Base-by-base conservation (phyloP, 2,329 filamentous ascomycete species). In the Aureobasidium subglaciale region DNA sequence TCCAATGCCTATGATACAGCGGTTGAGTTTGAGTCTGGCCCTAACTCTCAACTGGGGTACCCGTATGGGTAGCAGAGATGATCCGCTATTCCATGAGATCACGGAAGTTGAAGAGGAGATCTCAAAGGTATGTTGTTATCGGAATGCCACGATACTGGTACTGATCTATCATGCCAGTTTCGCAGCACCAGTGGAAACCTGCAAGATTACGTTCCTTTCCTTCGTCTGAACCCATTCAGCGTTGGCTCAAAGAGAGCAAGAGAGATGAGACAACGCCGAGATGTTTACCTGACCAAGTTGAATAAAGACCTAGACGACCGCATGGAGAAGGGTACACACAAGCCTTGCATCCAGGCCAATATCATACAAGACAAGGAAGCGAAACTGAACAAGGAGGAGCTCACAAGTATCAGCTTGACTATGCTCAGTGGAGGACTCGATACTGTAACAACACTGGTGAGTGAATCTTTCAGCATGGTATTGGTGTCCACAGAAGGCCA, bases 351-450 rank as follows among this genome's bases (percentile, higher is more conserved):
- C 40, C 83, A 86, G 59, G 82, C 81, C 4, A 86, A 85, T 59
- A 78, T 86, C 29, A 84, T 86, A 58, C 70, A 79, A 43, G 83
- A 86, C 60, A 77, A 81, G 60, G 83, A 86, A 34, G 78, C 82
- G 0, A 82, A 79, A 59, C 69, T 86, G 15, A 84, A 80, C 67
- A 75, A 76, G 35, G 81, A 80, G 48, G 84, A 87, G 60, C 73
- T 86, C 32, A 84, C 77, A 0, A 83, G 79, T 0, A 86, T 86
- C 61, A 84, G 80, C 59, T 67, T 87, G 59, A 86, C 83, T 1
- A 87, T 87, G 84, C 70, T 87, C 4, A 83, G 81, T 0, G 84
- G 83, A 0, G 84, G 84, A 0, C 71, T 87, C 3, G 84, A 87
- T 59, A 87, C 84, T 0, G 77, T 87, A 32, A 85, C 82, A 1